Conservation (phyloP, 2,329 filamentous ascomycete genomes). For the Cordyceps javanica region DNA sequence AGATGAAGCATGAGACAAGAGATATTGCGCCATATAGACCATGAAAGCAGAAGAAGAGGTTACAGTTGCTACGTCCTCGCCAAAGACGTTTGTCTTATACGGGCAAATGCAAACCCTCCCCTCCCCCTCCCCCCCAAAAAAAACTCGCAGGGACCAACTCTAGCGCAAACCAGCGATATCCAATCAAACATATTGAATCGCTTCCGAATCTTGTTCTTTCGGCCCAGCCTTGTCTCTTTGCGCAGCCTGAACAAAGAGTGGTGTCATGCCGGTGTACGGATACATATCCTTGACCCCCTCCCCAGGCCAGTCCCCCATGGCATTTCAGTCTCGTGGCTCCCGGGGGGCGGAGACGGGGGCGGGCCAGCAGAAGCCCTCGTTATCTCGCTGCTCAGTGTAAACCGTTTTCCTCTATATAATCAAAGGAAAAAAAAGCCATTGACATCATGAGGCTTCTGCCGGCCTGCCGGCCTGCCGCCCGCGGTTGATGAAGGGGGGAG, state of each 20-base stretch:
- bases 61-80: no score
- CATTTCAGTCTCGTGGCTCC: neutral
- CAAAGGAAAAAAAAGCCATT: no score
- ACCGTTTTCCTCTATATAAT: no score
- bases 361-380: no score
- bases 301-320: neutral
- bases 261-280: neutral
- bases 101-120: neutral
- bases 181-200: neutral
- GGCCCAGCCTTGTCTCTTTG: neutral
- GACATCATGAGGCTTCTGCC: neutral
- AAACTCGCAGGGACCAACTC: neutral
- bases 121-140: no score
- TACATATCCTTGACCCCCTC: neutral
- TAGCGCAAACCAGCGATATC: neutral
- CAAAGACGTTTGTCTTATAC: slow-evolving; percentile 7
- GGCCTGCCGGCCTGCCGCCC: neutral
- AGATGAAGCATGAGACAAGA: neutral
- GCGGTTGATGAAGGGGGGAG: neutral
- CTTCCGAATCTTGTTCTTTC: neutral
- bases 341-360: neutral
- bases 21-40: neutral
- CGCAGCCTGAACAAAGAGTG: neutral
- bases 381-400: no score
- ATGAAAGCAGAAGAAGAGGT: no score